Base-by-base conservation (phyloP, 768 basidiomycete genomes). In the Mrakia frigida region DNA sequence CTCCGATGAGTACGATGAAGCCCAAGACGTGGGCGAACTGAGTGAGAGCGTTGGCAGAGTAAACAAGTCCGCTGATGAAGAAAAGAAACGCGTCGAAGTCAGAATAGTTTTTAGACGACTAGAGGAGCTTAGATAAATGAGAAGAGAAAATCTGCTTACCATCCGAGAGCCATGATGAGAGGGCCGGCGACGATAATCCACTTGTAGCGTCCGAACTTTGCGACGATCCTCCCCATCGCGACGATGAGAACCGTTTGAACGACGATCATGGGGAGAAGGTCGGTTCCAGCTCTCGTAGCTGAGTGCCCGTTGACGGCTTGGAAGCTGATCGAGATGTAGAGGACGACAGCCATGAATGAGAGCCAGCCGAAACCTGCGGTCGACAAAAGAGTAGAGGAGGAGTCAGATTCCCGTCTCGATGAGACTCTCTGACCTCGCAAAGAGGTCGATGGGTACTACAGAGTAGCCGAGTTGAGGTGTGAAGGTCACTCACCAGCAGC, bases 1-100 rank as follows among this genome's bases (percentile, higher is more conserved):
- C 61, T 16, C 81, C 81, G 25, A 76, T 76, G 60, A 81, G 37
- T 61, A 78, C 72, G 39, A 79, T 60, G 76, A 79, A 82, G 0
- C 80, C 81, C 18, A 82, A 70, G 10, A 80, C 39, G 37, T 69
- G 68, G 18, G 59, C 61, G 16, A 78, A 43, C 0, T 70, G 69
- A 13, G 75, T 79, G 9, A 68, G 39, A 31, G 50, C 41, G 28
- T 77, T 76, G 46, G 70, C 72, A 25, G 69, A 78, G 61, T 79
- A 80, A 7, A 80, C 43, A 0, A 82, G 76, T 0, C 80, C 81
- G 9, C 75, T 65, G 25, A 3, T 37, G 41, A 74, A 25, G 23
- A 80, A 74, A 31, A 21, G 37, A 33, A 68, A 68, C 28, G 6
- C 28, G 3, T n/a, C n/a, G n/a, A n/a, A n/a, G n/a, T n/a, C n/a